Evolutionary conservation across 352 stramenopile species (phyloP).

Genomic region (Phytophthora hybrid): DNA sequence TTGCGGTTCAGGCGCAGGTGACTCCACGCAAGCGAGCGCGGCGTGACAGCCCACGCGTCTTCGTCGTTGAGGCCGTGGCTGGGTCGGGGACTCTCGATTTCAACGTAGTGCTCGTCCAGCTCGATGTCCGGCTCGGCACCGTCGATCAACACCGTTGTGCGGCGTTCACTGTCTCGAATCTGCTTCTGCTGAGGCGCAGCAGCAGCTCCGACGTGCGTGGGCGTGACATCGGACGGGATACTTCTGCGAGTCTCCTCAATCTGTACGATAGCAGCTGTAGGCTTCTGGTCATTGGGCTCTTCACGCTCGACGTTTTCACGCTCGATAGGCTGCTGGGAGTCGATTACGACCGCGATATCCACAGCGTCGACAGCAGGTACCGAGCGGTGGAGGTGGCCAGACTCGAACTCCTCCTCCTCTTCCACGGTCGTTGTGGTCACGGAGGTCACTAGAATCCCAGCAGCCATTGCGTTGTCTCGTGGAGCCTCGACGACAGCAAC

Average conservation of each 20-base stretch:
- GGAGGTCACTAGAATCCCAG: slow-evolving; percentile 11
- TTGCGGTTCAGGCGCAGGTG: slow-evolving; percentile 33
- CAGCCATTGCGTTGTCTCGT: neutral
- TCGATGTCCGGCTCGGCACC: slow-evolving; percentile 35
- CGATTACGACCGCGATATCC: slow-evolving; percentile 1
- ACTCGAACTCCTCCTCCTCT: slow-evolving; percentile 24
- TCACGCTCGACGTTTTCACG: slow-evolving; percentile 16
- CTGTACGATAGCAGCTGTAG: slow-evolving; percentile 8
- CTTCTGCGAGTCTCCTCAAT: slow-evolving; percentile 22
- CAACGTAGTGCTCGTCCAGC: slow-evolving; percentile 39
- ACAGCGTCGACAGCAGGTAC: neutral
- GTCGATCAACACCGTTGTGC: slow-evolving; percentile 44
- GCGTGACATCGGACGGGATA: slow-evolving; percentile 8
- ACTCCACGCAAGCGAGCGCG: slow-evolving; percentile 39
- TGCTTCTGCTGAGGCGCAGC: slow-evolving; percentile 11
- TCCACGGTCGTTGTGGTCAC: slow-evolving; percentile 21
- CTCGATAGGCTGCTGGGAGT: slow-evolving; percentile 15
- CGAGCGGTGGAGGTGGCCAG: neutral
- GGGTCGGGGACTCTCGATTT: slow-evolving; percentile 33
- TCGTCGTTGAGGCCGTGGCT: neutral
- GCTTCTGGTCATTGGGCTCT: slow-evolving; percentile 2
- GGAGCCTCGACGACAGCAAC: slow-evolving; percentile 2
- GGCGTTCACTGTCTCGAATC: slow-evolving; percentile 41
- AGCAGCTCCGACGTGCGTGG: slow-evolving; percentile 3
- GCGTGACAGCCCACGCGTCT: slow-evolving; percentile 27